phyloP scores from a whole-genome alignment of 768 basidiomycete genomes.

The Russula ochroleuca region DNA sequence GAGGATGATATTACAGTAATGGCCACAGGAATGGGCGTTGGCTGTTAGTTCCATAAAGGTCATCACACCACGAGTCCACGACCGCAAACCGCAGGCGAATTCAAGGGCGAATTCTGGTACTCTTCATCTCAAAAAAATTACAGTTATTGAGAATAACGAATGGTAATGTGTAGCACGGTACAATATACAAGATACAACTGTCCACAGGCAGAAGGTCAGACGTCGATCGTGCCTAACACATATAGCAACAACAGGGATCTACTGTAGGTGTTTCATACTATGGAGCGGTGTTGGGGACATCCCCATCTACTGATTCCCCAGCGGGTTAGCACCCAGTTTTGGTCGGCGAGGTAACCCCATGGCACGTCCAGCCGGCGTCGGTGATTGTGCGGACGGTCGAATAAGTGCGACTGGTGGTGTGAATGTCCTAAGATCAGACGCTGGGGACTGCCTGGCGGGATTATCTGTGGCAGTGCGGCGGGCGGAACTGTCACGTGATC shows the following conservation, averaged over 20 bases:
- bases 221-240: not conserved
- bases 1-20: not conserved
- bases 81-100: no score
- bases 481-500: not conserved
- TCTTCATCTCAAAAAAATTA: not conserved
- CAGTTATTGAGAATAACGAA: not conserved
- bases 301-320: not conserved
- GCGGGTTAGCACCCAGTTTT: constrained; percentile 1
- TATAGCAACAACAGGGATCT: not conserved
- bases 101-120: no score
- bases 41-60: no score
- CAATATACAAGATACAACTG: not conserved
- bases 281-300: not conserved
- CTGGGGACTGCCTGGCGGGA: not conserved
- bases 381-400: not conserved
- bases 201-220: not conserved
- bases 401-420: not conserved
- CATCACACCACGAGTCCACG: no score
- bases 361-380: constrained; percentile 7
- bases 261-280: not conserved
- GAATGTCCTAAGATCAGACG: not conserved
- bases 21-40: not conserved
- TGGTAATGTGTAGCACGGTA: constrained; percentile 10
- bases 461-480: not conserved
- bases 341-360: constrained; percentile 32